phyloP scores from a whole-genome alignment of 495 filamentous ascomycete species.

The Tuber borchii region DNA sequence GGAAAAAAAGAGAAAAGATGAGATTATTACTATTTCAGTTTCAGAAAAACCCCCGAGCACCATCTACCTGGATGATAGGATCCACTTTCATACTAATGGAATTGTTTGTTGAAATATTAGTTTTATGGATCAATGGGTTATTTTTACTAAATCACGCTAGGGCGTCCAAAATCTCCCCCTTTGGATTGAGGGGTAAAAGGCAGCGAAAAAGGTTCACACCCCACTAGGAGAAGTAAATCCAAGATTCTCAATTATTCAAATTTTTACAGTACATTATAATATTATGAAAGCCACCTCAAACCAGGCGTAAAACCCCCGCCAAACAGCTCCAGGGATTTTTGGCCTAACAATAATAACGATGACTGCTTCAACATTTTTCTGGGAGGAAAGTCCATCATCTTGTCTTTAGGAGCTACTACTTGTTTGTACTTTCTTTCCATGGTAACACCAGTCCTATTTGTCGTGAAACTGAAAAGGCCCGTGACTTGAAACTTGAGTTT shows the following conservation, averaged over 20 bases:
- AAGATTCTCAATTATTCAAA: background rate
- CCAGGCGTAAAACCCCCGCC: background rate
- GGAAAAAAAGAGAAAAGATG: too few relatives aligned
- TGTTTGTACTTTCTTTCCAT: background rate
- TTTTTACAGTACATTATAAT: background rate
- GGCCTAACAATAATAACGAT: background rate
- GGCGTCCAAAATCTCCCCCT: background rate
- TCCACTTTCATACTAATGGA: background rate
- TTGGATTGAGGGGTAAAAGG: background rate
- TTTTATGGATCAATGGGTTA: too few relatives aligned
- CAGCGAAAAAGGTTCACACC: too few relatives aligned
- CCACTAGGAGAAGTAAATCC: background rate
- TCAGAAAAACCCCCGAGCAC: too few relatives aligned
- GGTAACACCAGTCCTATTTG: background rate
- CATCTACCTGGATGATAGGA: background rate
- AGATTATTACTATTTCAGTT: too few relatives aligned
- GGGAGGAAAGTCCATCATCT: background rate
- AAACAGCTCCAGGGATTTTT: background rate
- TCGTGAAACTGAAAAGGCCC: background rate
- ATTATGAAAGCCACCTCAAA: background rate
- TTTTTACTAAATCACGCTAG: background rate
- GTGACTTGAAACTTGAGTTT: background rate
- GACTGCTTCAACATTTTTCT: background rate
- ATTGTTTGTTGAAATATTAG: background rate
- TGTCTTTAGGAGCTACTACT: background rate